These are phyloP conservation scores for Fusarium sp. DNA, from an alignment of 2,329 filamentous ascomycete species.

Conservation along the genomic window DNA sequence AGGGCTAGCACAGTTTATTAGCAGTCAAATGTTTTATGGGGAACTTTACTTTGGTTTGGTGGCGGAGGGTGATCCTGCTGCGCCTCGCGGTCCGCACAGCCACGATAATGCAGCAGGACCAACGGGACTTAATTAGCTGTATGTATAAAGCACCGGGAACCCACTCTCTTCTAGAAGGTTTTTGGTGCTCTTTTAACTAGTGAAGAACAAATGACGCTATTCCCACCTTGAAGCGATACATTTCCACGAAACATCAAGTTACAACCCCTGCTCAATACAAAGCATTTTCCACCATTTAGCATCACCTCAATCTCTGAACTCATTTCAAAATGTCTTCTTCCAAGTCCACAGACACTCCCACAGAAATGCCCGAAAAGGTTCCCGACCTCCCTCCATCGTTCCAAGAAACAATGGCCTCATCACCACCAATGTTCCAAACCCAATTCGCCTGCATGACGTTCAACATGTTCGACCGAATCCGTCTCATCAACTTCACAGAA, in stretches of 20 bases:
- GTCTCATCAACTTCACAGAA: slow-evolving; percentile 15
- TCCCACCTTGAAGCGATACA: neutral
- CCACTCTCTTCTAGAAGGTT: neutral
- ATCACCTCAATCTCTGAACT: no score
- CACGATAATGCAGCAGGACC: neutral
- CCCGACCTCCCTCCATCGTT: slow-evolving; percentile 8
- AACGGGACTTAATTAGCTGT: neutral
- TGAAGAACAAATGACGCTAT: neutral
- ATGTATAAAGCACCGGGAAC: neutral
- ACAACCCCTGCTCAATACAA: neutral
- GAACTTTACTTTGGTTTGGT: neutral
- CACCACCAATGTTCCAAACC: neutral
- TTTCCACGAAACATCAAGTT: no score
- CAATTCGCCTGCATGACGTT: slow-evolving; percentile 17
- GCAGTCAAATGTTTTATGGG: neutral
- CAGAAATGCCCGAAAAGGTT: neutral
- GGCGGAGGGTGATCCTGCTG: neutral
- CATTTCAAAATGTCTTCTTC: neutral
- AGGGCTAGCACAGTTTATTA: neutral
- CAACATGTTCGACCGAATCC: neutral
- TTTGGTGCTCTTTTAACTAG: neutral
- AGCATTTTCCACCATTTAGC: no score
- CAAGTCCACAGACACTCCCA: neutral
- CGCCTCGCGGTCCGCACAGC: neutral
- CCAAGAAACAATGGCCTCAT: slow-evolving; percentile 9